Base-by-base conservation (phyloP, 176 grass and related monocot genomes). In the Pharus latifolius region DNA sequence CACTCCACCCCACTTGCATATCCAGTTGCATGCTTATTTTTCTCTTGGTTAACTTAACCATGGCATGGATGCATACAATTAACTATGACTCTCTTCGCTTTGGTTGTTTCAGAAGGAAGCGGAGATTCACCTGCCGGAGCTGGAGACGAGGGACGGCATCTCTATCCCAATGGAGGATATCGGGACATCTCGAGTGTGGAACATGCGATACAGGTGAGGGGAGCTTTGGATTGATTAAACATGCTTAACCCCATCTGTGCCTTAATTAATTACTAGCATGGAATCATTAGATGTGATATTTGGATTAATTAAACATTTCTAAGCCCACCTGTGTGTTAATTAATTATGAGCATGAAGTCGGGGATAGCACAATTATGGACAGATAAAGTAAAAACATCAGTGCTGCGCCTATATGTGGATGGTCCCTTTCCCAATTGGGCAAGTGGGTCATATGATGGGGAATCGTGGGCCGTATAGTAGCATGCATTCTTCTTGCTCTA, bases 141-240 rank as follows among this genome's bases (percentile, higher is more conserved):
- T 97, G 19, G 88, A 83, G 53, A 77, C 76, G 3, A 90, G 95
- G 78, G 90, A 93, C 51, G 90, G 90, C 34, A 88, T 98, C 67
- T 72, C 90, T 31, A 88, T 98, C 52, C 81, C 89, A 2, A 93
- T 98, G 84, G 95, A 98, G 63, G 95, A 98, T 74, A 88, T 98
- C 1, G 89, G 61, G 2, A 93, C 90, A 5, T 94, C 95, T 6
- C 67, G 60, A 24, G 72, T 94, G 19, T 99, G 95, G 90, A 99
- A 83, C 90, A 99, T 91, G 95, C 78, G 87, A 11, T 99, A 99
- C 78, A 87, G 95, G 95, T 92, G 38, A 74, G 19, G 13, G 8
- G 37, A 25, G 10, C 14, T 78, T 78, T 69, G 54, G 64, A 33
- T 10, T 50, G 20, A 35, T 12, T 37, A 66, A 55, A 27, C 52